Conservation (phyloP, 129 eudicot genomes). For the Logfia minima region DNA sequence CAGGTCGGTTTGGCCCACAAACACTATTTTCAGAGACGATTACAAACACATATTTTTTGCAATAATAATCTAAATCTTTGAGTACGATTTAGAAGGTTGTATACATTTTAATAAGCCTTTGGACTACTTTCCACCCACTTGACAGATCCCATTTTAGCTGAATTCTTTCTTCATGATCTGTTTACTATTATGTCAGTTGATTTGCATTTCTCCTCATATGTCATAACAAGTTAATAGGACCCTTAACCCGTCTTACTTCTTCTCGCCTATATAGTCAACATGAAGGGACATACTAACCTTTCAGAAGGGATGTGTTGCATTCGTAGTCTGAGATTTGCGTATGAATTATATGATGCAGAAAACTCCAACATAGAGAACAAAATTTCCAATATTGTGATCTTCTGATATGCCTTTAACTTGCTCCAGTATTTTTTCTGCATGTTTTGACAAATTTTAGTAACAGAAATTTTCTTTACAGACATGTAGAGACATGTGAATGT, state of each 20-base stretch:
- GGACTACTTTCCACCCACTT: neutral
- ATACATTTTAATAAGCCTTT: neutral
- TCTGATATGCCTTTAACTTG: constrained; percentile 72
- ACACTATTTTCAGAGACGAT: neutral
- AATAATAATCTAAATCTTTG: neutral
- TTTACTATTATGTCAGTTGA: neutral
- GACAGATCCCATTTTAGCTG: neutral
- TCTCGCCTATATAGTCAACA: neutral
- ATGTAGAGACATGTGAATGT: constrained; percentile 12
- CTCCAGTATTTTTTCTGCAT: constrained; percentile 91
- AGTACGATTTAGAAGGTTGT: neutral
- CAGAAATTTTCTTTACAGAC: neutral
- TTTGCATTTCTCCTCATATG: neutral
- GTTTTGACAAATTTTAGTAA: constrained; percentile 24
- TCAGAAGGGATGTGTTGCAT: constrained; percentile 87
- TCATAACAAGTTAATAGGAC: neutral
- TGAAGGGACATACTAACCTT: constrained; percentile 44
- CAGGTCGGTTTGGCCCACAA: neutral
- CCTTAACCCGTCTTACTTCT: neutral
- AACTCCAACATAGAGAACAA: constrained; percentile 82
- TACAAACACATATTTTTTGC: neutral
- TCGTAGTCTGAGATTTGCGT: constrained; percentile 79
- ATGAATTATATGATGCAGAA: constrained; percentile 96
- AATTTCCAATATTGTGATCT: constrained; percentile 75
- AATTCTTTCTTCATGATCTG: neutral